Base-by-base conservation (phyloP, 2,329 filamentous ascomycete species). In the Hypoxylon sp. region DNA sequence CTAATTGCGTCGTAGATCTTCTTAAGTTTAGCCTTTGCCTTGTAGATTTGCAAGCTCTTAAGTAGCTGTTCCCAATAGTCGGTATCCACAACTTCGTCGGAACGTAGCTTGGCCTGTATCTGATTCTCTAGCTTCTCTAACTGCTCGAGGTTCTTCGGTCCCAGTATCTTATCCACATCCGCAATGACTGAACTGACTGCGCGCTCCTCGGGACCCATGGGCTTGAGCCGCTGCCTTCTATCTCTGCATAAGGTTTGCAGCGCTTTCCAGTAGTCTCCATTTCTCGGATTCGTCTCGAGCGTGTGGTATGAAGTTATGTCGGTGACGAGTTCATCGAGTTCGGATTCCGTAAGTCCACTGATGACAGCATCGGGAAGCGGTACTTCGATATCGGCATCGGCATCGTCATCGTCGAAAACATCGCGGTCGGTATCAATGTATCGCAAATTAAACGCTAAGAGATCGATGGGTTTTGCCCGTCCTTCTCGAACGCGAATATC, bases 11-110 rank as follows among this genome's bases (percentile, higher is more conserved):
- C 84, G 60, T 87, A 92, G 11, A 97, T 86, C 55, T 83, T 86
- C 60, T 85, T 86, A 43, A 99, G 74, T 69, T 88, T 91, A 2
- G 91, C 91, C 69, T 90, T 91, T 23, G 94, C 91, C 74, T 97
- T 97, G 86, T 90, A 97, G 1, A 96, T 85, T 5, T 89, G 78
- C 57, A 99, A 76, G 67, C 87, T 95, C 60, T 87, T 86, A 55
- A 99, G 78, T 11, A 99, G 78, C 68, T 96, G 90, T 68, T 96
- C 91, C 94, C 94, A 99, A 70, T 97, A 99, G 72, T 99, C 94
- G 2, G 89, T 91, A 71, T 99, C 94, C 60, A 99, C 93, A 27
- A 90, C 87, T 67, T 97, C 92, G 67, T 96, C 87, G 5, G 91
- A 95, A 42, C 86, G 81, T 36, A 99, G 76, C 75, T 99, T 99